phyloP scores from a whole-genome alignment of 1,139 yeast species.

The Suhomyces atakaporum region DNA sequence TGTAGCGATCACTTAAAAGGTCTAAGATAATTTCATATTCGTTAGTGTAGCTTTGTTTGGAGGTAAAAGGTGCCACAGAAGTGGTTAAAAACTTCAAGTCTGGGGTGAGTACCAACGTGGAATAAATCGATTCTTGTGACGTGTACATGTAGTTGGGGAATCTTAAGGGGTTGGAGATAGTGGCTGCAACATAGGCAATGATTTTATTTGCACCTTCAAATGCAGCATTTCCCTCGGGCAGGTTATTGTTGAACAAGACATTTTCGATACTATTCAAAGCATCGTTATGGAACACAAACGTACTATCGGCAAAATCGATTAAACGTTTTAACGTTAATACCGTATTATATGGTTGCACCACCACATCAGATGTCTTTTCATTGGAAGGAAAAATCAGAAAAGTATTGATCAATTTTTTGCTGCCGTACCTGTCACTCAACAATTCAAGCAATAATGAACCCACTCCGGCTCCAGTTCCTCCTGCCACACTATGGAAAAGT shows the following conservation, averaged over 20 bases:
- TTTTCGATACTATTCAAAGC: conserved; percentile 71
- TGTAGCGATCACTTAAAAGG: conserved; percentile 72
- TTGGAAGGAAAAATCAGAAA: conserved; percentile 84
- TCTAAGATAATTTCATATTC: conserved; percentile 87
- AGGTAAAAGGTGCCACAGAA: conserved; percentile 83
- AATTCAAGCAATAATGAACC: conserved; percentile 82
- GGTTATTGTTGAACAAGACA: conserved; percentile 34
- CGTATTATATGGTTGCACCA: conserved; percentile 94
- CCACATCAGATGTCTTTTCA: conserved; percentile 83
- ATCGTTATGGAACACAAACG: conserved; percentile 86
- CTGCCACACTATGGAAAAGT: conserved; percentile 93
- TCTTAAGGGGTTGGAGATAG: conserved; percentile 82
- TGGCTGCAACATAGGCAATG: conserved; percentile 81
- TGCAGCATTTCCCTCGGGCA: conserved; percentile 39
- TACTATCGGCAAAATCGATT: conserved; percentile 82
- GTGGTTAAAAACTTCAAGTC: conserved; percentile 85
- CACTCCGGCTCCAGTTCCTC: conserved; percentile 96
- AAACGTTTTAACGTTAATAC: conserved; percentile 77
- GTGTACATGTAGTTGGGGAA: conserved; percentile 93
- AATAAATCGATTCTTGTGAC: conserved; percentile 77
- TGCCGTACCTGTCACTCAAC: conserved; percentile 73
- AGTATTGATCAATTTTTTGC: conserved; percentile 81
- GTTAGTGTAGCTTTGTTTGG: conserved; percentile 60
- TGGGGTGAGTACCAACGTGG: conserved; percentile 86
- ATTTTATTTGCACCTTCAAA: conserved; percentile 81